Base-by-base conservation (phyloP, 2,329 filamentous ascomycete genomes). In the Nemania abortiva region DNA sequence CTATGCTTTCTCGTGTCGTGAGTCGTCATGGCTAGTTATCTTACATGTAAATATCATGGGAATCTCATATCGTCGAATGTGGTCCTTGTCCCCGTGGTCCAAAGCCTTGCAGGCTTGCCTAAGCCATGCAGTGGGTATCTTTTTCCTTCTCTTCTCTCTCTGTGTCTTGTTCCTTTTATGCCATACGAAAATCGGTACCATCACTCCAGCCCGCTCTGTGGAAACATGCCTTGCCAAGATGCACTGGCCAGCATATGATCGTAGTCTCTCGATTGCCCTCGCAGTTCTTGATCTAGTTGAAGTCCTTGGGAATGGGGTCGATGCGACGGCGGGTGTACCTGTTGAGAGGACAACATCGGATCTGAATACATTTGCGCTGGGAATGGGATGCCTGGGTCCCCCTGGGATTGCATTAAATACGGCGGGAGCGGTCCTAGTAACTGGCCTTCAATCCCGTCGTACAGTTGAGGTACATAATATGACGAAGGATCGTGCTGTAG, bases 401-500 rank as follows among this genome's bases (percentile, higher is more conserved):
- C 76, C 53, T 84, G 81, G 27, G 81, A 76, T 73, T 90, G 88
- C 80, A 92, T 87, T 73, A 94, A 83, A 75, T 93, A 95, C 45
- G 91, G 88, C 18, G 91, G 91, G 45, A 93, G 84, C 1, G 91
- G 88, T 0, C 89, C 90, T 66, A 93, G 88, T 13, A 94, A 84
- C 71, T 94, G 91, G 20, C 91, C 91, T 75, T 94, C 92, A 59
- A 92, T 87, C 63, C 91, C 90, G 71, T 91, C 89, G 70, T 87
- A 86, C 5, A 86, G 78, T 22, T 82, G 82, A 2, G 85, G 82
- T 68, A 88, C 83, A 77, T 85, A 88, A 70, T 87, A 87, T 56
- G 83, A 82, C 66, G 82, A 79, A 39, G 77, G 71, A 29, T 81
- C 79, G 37, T 79, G 77, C 34, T 79, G 76, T 45, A 78, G 75